phyloP scores from a whole-genome alignment of 1,139 yeast genomes.

The Protomyces gravidus region DNA sequence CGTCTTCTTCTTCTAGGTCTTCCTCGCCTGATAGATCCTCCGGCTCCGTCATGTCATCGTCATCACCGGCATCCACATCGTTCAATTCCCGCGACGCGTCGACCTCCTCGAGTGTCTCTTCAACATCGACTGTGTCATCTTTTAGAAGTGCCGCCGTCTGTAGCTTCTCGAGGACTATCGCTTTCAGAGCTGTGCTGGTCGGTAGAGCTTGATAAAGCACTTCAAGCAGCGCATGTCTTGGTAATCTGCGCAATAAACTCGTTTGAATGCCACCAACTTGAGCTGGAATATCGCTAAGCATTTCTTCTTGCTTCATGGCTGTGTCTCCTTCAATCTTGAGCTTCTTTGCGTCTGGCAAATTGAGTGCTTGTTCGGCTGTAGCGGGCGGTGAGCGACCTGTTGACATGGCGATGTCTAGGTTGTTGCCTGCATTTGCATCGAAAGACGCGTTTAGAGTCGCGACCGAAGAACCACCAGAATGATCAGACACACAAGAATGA shows the following conservation, averaged over 20 bases:
- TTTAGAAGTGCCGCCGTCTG: slow-evolving; percentile 4
- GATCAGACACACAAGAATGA: neutral
- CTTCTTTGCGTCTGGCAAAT: neutral
- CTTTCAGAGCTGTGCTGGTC: slow-evolving; percentile 15
- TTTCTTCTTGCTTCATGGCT: neutral
- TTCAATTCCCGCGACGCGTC: neutral
- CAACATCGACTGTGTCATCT: slow-evolving; percentile 7
- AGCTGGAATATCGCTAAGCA: neutral
- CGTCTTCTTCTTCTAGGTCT: slow-evolving; percentile 1
- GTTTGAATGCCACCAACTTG: slow-evolving; percentile 11
- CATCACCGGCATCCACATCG: neutral
- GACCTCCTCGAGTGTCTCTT: neutral
- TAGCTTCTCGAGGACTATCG: slow-evolving; percentile 15
- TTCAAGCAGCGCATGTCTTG: slow-evolving; percentile 18
- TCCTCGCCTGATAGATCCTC: slow-evolving; percentile 24
- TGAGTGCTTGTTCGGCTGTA: neutral
- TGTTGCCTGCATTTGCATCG: neutral
- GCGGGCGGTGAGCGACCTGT: slow-evolving; percentile 3
- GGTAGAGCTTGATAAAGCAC: slow-evolving; percentile 9
- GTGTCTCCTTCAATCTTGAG: neutral
- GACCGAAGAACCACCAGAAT: too few species aligned
- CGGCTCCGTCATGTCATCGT: slow-evolving; percentile 20
- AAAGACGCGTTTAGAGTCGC: neutral
- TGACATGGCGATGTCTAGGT: neutral
- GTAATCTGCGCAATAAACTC: slow-evolving; percentile 3